A percentile compares a stretch with the other conserved stretches of the same genome.
Evolutionary conservation across 2,329 filamentous ascomycete genomes (phyloP).

Genomic region (Bretziella fagacearum): DNA sequence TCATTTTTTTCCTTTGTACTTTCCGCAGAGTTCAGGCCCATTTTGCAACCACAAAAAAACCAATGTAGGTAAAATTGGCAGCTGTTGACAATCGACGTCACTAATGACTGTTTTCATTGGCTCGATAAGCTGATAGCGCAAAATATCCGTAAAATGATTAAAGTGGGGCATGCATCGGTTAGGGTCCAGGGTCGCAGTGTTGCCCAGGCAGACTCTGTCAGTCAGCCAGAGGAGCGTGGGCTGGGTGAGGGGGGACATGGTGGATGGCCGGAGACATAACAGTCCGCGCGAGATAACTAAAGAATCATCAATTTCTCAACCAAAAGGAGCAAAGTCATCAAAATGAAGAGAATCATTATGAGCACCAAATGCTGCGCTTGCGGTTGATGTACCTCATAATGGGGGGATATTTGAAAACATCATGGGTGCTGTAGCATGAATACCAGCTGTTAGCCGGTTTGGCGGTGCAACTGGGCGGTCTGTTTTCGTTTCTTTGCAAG

Average conservation of each 20-base stretch:
- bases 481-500: too few relatives aligned
- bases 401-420: background rate
- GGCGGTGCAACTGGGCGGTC: too few relatives aligned
- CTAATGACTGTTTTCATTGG: constrained; percentile 6
- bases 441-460: too few relatives aligned
- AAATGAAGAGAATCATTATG: background rate
- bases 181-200: constrained; percentile 12
- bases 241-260: too few relatives aligned
- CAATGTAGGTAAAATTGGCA: background rate
- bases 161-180: constrained; percentile 3
- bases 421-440: too few relatives aligned
- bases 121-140: constrained; percentile 11
- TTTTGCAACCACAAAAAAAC: constrained; percentile 2
- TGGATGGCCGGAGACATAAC: too few relatives aligned
- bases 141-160: constrained; percentile 2
- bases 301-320: too few relatives aligned
- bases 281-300: too few relatives aligned
- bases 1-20: constrained; percentile 3
- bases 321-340: too few relatives aligned
- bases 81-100: constrained; percentile 13
- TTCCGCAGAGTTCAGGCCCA: background rate
- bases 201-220: background rate
- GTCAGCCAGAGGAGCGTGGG: background rate
- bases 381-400: background rate
- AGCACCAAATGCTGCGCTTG: too few relatives aligned